A percentile compares a stretch with the other conserved stretches of the same genome.
These are phyloP conservation scores for Cyberlindnera xishuangbannaensis DNA, from an alignment of 805 yeast genomes.

Conservation along the genomic window DNA sequence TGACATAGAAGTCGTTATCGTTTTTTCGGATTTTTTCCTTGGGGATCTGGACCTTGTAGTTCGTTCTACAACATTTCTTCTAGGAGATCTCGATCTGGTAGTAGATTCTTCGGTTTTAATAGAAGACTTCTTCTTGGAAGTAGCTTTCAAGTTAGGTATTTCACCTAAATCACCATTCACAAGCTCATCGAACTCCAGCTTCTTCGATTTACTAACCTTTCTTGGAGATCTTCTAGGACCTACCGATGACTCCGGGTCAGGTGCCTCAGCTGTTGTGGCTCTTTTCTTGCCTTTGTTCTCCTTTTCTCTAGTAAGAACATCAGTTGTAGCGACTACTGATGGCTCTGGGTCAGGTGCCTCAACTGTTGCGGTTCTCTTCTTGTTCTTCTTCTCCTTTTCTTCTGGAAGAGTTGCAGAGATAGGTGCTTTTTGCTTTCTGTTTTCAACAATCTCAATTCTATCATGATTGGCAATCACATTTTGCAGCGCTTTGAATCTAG, in stretches of 20 bases:
- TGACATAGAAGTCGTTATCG: too few species aligned
- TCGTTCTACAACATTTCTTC: too few species aligned
- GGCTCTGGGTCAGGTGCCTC: background rate
- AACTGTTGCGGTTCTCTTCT: slow-evolving; percentile 1
- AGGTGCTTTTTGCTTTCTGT: background rate
- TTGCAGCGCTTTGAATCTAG: slow-evolving; percentile 30
- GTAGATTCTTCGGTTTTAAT: slow-evolving; percentile 1
- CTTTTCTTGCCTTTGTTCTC: slow-evolving; percentile 1
- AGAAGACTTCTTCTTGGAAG: slow-evolving; percentile 6
- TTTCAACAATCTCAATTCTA: slow-evolving; percentile 35
- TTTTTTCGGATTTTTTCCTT: slow-evolving; percentile 7
- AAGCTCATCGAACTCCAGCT: slow-evolving; percentile 8
- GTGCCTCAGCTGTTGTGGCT: slow-evolving; percentile 1
- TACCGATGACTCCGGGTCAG: background rate
- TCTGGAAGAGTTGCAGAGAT: too few species aligned
- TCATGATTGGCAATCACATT: slow-evolving; percentile 30
- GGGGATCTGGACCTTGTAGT: slow-evolving; percentile 7
- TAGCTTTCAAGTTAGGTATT: slow-evolving; percentile 13
- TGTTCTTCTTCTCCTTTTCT: too few species aligned
- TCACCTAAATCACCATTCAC: slow-evolving; percentile 4
- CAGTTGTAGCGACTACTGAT: slow-evolving; percentile 4
- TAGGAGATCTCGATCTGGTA: background rate
- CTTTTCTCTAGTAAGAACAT: too few species aligned
- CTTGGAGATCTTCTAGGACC: slow-evolving; percentile 14
- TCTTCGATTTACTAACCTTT: slow-evolving; percentile 16